A percentile compares a stretch with the other conserved stretches of the same genome.
Evolutionary conservation across 2,329 filamentous ascomycete species (phyloP).

Genomic region (Epichloe elymi): DNA sequence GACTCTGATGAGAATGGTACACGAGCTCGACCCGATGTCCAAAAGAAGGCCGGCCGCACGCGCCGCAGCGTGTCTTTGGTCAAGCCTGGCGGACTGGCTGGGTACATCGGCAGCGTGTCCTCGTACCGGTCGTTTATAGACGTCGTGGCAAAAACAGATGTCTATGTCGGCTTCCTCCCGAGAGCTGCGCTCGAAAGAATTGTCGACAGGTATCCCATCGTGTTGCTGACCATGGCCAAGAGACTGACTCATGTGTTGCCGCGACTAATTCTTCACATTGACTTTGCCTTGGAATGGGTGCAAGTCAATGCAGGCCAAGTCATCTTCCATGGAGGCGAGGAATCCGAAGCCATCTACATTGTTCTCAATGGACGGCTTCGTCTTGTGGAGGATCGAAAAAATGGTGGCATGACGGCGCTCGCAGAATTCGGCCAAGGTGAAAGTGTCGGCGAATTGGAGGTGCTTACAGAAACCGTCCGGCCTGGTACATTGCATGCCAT

Average conservation of each 20-base stretch:
- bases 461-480: constrained; percentile 86
- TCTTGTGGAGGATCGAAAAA: constrained; percentile 67
- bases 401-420: constrained; percentile 71
- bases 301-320: constrained; percentile 93
- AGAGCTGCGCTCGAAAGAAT: constrained; percentile 77
- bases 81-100: constrained; percentile 86
- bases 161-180: constrained; percentile 92
- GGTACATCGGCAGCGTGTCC: constrained; percentile 87
- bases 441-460: constrained; percentile 92
- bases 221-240: constrained; percentile 92
- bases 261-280: constrained; percentile 83
- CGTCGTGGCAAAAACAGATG: constrained; percentile 93
- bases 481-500: constrained; percentile 90
- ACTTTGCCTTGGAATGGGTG: constrained; percentile 96
- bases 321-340: constrained; percentile 84
- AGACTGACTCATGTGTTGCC: constrained; percentile 80
- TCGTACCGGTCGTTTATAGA: constrained; percentile 95
- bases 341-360: constrained; percentile 97
- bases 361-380: constrained; percentile 87
- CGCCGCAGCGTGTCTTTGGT: constrained; percentile 73
- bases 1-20: background rate
- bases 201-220: constrained; percentile 82
- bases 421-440: constrained; percentile 95
- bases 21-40: background rate
- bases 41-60: constrained; percentile 27